phyloP scores from a whole-genome alignment of 495 filamentous ascomycete genomes.

The Trichoderma virens region DNA sequence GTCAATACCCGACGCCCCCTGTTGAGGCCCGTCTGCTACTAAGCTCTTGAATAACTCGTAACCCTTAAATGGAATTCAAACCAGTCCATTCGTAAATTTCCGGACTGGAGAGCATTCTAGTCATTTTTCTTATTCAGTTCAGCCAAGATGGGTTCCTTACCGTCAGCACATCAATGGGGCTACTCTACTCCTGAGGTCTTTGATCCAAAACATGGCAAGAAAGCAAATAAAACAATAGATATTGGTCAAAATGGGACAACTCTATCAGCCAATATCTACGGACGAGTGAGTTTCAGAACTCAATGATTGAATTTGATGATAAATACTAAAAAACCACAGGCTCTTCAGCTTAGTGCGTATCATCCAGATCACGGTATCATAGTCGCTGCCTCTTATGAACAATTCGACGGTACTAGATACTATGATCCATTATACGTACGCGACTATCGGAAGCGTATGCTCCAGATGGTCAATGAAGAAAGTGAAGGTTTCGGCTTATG shows the following conservation, averaged over 20 bases:
- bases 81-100: no score
- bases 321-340: constrained; percentile 6
- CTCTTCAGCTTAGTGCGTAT: constrained; percentile 14
- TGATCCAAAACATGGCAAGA: neutral
- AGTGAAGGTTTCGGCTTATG: constrained; percentile 11
- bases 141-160: neutral
- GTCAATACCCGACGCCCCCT: no score
- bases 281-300: neutral
- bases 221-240: constrained; percentile 14
- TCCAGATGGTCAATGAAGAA: constrained; percentile 12
- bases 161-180: neutral
- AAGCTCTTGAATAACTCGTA: no score
- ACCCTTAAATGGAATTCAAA: no score
- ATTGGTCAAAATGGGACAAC: constrained; percentile 11
- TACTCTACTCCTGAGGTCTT: neutral
- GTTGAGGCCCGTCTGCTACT: no score
- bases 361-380: constrained; percentile 16
- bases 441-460: constrained; percentile 12
- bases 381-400: constrained; percentile 12
- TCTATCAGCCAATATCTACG: neutral
- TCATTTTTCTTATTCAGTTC: no score
- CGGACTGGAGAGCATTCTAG: no score
- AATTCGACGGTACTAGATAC: constrained; percentile 14
- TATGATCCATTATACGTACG: constrained; percentile 15
- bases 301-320: no score